These are phyloP conservation scores for Arabidopsis arenosa DNA, from an alignment of 345 rosid genomes.

Conservation along the genomic window DNA sequence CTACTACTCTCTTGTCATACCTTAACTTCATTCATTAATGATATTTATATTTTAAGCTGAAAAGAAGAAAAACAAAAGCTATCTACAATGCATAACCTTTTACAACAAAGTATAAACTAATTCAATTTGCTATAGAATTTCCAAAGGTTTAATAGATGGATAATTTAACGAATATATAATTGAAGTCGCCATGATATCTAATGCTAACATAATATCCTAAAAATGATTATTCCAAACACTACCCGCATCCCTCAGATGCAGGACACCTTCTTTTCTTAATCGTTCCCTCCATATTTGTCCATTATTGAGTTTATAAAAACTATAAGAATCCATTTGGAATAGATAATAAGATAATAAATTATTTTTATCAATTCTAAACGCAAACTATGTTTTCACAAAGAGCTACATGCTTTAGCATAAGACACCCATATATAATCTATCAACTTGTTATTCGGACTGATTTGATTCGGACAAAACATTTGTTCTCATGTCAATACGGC, in stretches of 20 bases:
- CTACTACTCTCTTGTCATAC: too few relatives aligned
- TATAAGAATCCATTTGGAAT: not conserved
- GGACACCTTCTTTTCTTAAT: not conserved
- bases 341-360: not conserved
- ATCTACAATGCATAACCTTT: too few relatives aligned
- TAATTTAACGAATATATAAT: not conserved
- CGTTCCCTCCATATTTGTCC: not conserved
- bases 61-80: too few relatives aligned
- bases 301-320: not conserved
- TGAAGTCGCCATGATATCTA: not conserved
- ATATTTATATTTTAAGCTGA: too few relatives aligned
- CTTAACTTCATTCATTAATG: too few relatives aligned
- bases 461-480: not conserved
- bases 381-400: not conserved
- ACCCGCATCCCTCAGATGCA: not conserved
- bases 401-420: not conserved
- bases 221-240: not conserved
- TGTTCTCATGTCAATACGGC: conserved; percentile 7
- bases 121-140: too few relatives aligned
- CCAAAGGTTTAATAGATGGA: too few relatives aligned
- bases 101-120: too few relatives aligned
- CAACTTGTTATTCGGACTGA: not conserved
- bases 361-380: too few relatives aligned
- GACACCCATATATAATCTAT: not conserved
- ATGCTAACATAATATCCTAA: not conserved